phyloP scores from a whole-genome alignment of 2,329 filamentous ascomycete genomes.

The Diaporthe longicolla region DNA sequence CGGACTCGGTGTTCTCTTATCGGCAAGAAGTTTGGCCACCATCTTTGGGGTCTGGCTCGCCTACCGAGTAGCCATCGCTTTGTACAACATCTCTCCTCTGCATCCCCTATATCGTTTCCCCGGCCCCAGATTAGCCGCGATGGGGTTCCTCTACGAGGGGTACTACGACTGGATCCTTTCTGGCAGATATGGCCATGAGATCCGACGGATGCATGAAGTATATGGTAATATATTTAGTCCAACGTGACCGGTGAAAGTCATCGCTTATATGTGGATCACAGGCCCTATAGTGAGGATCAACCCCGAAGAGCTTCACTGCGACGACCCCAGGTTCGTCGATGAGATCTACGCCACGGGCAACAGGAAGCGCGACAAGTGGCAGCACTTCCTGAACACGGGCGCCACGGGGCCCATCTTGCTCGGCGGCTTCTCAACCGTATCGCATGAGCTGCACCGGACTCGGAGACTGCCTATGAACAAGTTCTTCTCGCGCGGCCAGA shows the following conservation, averaged over 20 bases:
- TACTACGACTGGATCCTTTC: slow-evolving; percentile 29
- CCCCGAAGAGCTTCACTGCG: slow-evolving; percentile 57
- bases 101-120: slow-evolving; percentile 30
- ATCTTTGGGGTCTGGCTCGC: neutral
- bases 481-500: slow-evolving; percentile 51
- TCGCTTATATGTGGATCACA: neutral
- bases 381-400: slow-evolving; percentile 33
- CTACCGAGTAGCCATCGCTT: slow-evolving; percentile 3
- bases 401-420: slow-evolving; percentile 12
- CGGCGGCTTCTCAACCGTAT: slow-evolving; percentile 46
- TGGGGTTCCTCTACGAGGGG: slow-evolving; percentile 26
- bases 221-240: neutral
- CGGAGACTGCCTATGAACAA: slow-evolving; percentile 48
- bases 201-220: slow-evolving; percentile 30
- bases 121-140: slow-evolving; percentile 24
- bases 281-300: slow-evolving; percentile 56
- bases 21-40: neutral
- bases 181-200: slow-evolving; percentile 22
- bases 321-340: slow-evolving; percentile 50
- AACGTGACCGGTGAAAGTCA: neutral
- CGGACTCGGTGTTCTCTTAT: slow-evolving; percentile 5
- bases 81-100: slow-evolving; percentile 34
- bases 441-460: slow-evolving; percentile 49
- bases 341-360: slow-evolving; percentile 45
- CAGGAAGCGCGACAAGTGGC: slow-evolving; percentile 44